Base-by-base conservation (phyloP, 306 rosid genomes). In the Boehmeria nivea region DNA sequence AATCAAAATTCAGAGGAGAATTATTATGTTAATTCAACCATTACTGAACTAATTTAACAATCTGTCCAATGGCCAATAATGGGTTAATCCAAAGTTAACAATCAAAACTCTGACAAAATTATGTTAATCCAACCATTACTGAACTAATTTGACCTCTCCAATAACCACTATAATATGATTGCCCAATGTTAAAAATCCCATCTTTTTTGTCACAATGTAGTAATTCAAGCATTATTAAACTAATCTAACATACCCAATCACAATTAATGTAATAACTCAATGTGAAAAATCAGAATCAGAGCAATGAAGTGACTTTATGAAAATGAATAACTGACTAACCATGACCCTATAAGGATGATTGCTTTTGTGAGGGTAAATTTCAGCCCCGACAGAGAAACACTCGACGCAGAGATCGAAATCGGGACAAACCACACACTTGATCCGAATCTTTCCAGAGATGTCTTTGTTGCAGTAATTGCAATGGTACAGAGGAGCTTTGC, bases 401-500 rank as follows among this genome's bases (percentile, higher is more conserved):
- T 79, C 81, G 38, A 75, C 47, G 49, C 85, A 79, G 16, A 79
- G 78, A 60, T 75, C 81, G 63, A 71, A 75, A 75, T 75, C 81
- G 12, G 78, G 73, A 44, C 85, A 79, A 52, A 66, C 53, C 10
- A 65, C 76, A 65, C 85, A 79, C 57, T 72, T 75, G 7, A 72
- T 71, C 26, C 81, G 66, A 52, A 64, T 31, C 25, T 38, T 75
- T 21, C 85, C 85, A 0, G 78, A 79, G 3, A 79, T 67, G 67
- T 75, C 85, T 40, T 79, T 75, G 63, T 79, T 59, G 68, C 85
- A 79, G 57, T 75, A 79, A 61, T 79, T 79, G 48, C 85, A 79
- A 11, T 75, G 81, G 72, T 79, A 79, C 33, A 75, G 58, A 54
- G 81, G 71, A 10, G 52, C 59, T 75, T 79, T 75, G 8, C 72